These are phyloP conservation scores for Termitomyces sp. DNA, from an alignment of 768 basidiomycete genomes.

Conservation along the genomic window DNA sequence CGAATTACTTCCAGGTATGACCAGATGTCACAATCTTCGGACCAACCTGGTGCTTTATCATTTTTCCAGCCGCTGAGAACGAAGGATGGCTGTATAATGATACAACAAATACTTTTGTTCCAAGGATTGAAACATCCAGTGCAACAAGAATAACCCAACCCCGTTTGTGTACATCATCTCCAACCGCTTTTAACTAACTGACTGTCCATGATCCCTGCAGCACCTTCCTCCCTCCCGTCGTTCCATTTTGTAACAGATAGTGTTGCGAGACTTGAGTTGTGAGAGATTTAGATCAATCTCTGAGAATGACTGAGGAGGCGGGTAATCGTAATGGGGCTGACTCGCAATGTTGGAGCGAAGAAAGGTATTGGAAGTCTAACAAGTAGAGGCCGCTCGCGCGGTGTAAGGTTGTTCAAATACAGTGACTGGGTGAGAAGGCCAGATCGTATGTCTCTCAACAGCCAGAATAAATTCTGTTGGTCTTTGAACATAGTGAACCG, in stretches of 20 bases:
- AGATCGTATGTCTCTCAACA: constrained; percentile 6
- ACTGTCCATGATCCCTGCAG: constrained; percentile 14
- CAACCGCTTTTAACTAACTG: background rate
- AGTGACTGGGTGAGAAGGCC: constrained; percentile 9
- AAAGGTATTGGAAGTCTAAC: constrained; percentile 13
- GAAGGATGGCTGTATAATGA: constrained; percentile 49
- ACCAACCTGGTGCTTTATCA: background rate
- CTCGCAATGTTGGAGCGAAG: constrained; percentile 14
- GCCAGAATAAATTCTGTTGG: constrained; percentile 11
- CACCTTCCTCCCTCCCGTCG: constrained; percentile 38
- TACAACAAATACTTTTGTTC: constrained; percentile 38
- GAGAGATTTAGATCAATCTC: constrained; percentile 1
- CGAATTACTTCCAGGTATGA: constrained; percentile 32
- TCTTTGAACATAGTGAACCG: background rate
- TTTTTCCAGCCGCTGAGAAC: constrained; percentile 31
- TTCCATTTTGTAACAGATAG: constrained; percentile 49
- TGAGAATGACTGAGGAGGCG: constrained; percentile 3
- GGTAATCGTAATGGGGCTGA: constrained; percentile 2
- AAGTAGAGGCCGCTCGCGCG: constrained; percentile 2
- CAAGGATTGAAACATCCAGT: constrained; percentile 15
- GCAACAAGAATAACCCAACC: constrained; percentile 1
- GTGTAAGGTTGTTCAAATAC: constrained; percentile 9
- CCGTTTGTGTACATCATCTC: constrained; percentile 2
- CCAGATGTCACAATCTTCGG: background rate
- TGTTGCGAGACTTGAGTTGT: constrained; percentile 41